A percentile compares a stretch with the other conserved stretches of the same genome.
phyloP scores from a whole-genome alignment of 73 alveolate genomes.

The Breviolum minutum region DNA sequence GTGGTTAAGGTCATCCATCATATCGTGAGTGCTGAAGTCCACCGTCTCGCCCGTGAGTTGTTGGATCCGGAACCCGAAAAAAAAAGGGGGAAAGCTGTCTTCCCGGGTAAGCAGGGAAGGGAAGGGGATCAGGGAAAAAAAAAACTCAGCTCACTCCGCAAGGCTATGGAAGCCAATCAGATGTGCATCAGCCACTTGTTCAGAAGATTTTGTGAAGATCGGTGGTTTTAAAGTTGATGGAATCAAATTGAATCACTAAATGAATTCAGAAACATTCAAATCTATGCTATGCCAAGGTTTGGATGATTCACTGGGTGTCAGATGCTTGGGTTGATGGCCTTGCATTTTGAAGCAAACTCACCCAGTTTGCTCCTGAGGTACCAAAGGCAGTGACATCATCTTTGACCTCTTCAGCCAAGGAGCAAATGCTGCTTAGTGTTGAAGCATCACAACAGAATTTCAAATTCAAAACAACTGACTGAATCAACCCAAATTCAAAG shows the following conservation, averaged over 20 bases:
- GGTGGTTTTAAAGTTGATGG: too few relatives aligned
- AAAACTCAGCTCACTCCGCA: background rate
- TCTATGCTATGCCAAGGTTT: conserved; percentile 14
- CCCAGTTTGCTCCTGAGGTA: background rate
- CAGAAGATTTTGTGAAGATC: too few relatives aligned
- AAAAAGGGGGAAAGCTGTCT: background rate
- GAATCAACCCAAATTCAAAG: too few relatives aligned
- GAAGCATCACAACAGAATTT: background rate
- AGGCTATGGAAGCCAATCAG: conserved; percentile 53
- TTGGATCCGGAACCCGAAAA: conserved; percentile 91
- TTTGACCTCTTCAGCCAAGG: conserved; percentile 36
- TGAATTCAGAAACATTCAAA: too few relatives aligned
- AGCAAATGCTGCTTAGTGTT: background rate
- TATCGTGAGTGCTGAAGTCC: conserved; percentile 87
- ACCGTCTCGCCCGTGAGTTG: conserved; percentile 63
- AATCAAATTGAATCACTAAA: background rate
- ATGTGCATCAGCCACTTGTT: conserved; percentile 13
- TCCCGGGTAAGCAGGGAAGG: background rate
- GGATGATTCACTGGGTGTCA: background rate
- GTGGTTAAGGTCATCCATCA: conserved; percentile 56
- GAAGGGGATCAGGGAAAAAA: background rate
- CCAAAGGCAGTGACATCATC: conserved; percentile 9
- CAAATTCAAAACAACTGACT: background rate
- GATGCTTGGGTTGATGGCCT: background rate
- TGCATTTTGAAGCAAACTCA: too few relatives aligned